A percentile compares a stretch with the other conserved stretches of the same genome.
Conservation (phyloP, 2,329 filamentous ascomycete species). For the Fusarium sp. region DNA sequence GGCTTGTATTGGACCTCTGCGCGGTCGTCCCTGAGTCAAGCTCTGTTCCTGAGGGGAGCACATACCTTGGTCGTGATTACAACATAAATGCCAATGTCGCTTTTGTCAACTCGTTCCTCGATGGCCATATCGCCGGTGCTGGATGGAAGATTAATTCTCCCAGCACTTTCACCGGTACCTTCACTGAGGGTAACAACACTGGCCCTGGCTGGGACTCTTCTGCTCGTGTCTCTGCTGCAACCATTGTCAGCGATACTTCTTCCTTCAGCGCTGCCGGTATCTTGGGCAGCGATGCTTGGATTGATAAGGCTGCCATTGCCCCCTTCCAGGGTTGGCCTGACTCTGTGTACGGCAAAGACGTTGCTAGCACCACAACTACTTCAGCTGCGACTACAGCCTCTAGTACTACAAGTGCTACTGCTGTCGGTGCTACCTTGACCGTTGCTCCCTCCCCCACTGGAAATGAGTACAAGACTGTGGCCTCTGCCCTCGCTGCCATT, state of each 20-base stretch:
- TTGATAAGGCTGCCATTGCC: constrained; percentile 43
- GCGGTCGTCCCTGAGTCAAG: constrained; percentile 46
- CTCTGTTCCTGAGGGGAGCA: constrained; percentile 36
- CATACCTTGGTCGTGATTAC: constrained; percentile 44
- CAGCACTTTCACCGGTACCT: constrained; percentile 40
- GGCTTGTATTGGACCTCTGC: constrained; percentile 53
- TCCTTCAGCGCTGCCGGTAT: constrained; percentile 57
- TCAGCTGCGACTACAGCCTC: constrained; percentile 18
- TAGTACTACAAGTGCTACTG: neutral
- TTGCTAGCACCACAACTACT: neutral
- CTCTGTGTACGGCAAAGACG: constrained; percentile 37
- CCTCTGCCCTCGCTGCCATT: constrained; percentile 55
- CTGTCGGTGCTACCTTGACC: constrained; percentile 19
- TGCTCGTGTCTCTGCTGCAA: constrained; percentile 34
- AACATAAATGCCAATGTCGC: constrained; percentile 37
- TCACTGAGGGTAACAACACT: constrained; percentile 47
- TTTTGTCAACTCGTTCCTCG: constrained; percentile 44
- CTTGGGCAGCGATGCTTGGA: constrained; percentile 45
- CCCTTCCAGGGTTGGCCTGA: constrained; percentile 43
- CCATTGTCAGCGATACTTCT: constrained; percentile 53
- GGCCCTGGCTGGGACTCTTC: constrained; percentile 41
- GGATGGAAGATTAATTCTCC: constrained; percentile 41
- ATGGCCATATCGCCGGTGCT: constrained; percentile 39
- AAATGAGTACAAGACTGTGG: constrained; percentile 52
- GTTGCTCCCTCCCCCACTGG: constrained; percentile 48